These are phyloP conservation scores for Amylocarpus encephaloides DNA, from an alignment of 2,329 filamentous ascomycete genomes.

Conservation along the genomic window DNA sequence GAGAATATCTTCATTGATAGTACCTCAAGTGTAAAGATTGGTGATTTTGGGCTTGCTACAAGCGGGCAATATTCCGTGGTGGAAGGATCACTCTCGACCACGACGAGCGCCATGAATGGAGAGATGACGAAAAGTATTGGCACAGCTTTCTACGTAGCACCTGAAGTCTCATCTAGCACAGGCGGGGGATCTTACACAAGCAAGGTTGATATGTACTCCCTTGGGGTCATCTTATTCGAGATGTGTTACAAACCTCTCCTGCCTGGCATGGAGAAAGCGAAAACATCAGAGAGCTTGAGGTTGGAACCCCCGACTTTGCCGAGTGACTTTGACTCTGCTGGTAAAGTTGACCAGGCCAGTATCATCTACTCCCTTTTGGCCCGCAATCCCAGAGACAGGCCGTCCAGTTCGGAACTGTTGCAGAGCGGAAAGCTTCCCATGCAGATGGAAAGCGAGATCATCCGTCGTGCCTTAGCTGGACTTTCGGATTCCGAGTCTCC, in stretches of 20 bases:
- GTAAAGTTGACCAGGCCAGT: conserved; percentile 62
- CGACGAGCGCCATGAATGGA: conserved; percentile 23
- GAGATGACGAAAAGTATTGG: conserved; percentile 68
- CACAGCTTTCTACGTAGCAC: conserved; percentile 88
- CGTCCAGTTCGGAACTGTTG: conserved; percentile 74
- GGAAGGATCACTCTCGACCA: conserved; percentile 41
- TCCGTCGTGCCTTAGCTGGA: conserved; percentile 73
- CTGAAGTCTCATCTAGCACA: conserved; percentile 74
- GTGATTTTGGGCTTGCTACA: conserved; percentile 92
- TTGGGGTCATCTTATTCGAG: conserved; percentile 97
- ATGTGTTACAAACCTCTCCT: conserved; percentile 71
- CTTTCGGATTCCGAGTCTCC: conserved; percentile 77
- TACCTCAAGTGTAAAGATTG: conserved; percentile 86
- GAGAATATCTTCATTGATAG: conserved; percentile 97
- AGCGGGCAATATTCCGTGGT: conserved; percentile 66
- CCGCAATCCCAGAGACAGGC: conserved; percentile 75
- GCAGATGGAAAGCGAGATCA: conserved; percentile 88
- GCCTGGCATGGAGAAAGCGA: conserved; percentile 55
- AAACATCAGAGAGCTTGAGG: conserved; percentile 62
- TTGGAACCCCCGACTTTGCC: conserved; percentile 64
- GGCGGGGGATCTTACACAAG: conserved; percentile 76
- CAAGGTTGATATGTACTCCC: conserved; percentile 97
- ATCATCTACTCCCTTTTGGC: conserved; percentile 76
- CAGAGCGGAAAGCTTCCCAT: conserved; percentile 82
- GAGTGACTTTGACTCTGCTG: conserved; percentile 62